phyloP scores from a whole-genome alignment of 306 rosid species.

The Luffa acutangula region DNA sequence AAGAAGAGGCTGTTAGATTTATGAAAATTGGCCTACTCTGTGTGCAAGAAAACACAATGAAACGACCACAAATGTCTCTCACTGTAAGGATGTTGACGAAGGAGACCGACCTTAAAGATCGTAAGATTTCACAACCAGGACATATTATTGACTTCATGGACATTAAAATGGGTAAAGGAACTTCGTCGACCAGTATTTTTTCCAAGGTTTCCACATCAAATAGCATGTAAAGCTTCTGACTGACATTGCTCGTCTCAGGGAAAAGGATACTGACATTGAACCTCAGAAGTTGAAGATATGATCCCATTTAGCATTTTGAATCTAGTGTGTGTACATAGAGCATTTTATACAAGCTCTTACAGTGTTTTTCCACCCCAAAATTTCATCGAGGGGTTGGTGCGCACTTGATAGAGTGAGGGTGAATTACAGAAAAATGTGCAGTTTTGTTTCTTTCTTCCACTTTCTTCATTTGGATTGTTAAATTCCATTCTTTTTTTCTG shows the following conservation, averaged over 20 bases:
- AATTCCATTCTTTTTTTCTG: neutral
- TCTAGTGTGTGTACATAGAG: neutral
- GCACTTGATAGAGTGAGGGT: neutral
- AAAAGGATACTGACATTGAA: neutral
- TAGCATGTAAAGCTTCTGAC: slow-evolving; percentile 15
- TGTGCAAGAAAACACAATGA: slow-evolving; percentile 60
- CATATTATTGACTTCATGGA: slow-evolving; percentile 60
- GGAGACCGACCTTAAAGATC: slow-evolving; percentile 18
- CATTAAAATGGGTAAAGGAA: slow-evolving; percentile 31
- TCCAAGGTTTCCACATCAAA: slow-evolving; percentile 19
- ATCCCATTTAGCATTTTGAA: slow-evolving; percentile 5
- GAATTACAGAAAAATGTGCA: slow-evolving; percentile 4
- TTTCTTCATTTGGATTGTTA: neutral
- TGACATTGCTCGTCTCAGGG: neutral
- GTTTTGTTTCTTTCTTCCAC: neutral
- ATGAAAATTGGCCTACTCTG: slow-evolving; percentile 74
- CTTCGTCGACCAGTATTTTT: slow-evolving; percentile 24
- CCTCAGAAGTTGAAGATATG: neutral
- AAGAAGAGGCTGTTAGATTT: slow-evolving; percentile 47
- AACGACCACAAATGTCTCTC: slow-evolving; percentile 55
- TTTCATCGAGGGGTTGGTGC: neutral
- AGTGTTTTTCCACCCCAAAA: neutral
- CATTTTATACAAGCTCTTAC: neutral
- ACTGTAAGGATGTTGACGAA: slow-evolving; percentile 36
- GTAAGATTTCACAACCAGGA: slow-evolving; percentile 55